Conservation (phyloP, 2,329 filamentous ascomycete species). For the Hypoxylon sp. region DNA sequence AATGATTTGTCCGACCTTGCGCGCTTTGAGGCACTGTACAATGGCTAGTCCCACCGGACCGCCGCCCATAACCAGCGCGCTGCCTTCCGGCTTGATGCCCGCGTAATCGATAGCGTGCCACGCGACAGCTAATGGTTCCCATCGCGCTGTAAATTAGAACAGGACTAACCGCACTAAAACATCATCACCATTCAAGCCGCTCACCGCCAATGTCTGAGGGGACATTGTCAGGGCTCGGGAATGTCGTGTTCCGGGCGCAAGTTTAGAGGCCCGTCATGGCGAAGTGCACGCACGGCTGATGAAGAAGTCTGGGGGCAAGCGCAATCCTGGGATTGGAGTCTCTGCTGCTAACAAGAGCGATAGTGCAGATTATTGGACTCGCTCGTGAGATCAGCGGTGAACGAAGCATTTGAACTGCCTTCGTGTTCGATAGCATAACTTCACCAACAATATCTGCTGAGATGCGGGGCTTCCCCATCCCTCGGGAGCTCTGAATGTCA, state of each 20-base stretch:
- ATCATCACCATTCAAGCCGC: too few relatives aligned
- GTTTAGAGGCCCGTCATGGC: slow-evolving; percentile 42
- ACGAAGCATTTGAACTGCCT: not conserved
- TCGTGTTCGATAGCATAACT: not conserved
- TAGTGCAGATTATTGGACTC: too few relatives aligned
- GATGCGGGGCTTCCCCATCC: not conserved
- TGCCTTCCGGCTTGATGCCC: slow-evolving; percentile 58
- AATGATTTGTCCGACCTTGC: slow-evolving; percentile 66
- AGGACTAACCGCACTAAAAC: too few relatives aligned
- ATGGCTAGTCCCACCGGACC: slow-evolving; percentile 73
- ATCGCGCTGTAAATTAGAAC: too few relatives aligned
- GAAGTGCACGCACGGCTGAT: slow-evolving; percentile 40
- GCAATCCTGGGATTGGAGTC: too few relatives aligned
- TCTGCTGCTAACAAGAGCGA: not conserved
- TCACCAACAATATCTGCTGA: not conserved
- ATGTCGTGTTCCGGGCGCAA: slow-evolving; percentile 38
- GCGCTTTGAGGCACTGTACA: slow-evolving; percentile 67
- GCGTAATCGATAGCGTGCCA: slow-evolving; percentile 71
- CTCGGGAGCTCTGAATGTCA: too few relatives aligned
- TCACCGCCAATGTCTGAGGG: slow-evolving; percentile 61
- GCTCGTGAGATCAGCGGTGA: not conserved
- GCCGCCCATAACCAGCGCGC: slow-evolving; percentile 68
- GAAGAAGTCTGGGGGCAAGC: too few relatives aligned
- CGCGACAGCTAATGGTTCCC: slow-evolving; percentile 71
- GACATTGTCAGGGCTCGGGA: slow-evolving; percentile 57